phyloP scores from a whole-genome alignment of 805 yeast species.

The Henningerozyma blattae region DNA sequence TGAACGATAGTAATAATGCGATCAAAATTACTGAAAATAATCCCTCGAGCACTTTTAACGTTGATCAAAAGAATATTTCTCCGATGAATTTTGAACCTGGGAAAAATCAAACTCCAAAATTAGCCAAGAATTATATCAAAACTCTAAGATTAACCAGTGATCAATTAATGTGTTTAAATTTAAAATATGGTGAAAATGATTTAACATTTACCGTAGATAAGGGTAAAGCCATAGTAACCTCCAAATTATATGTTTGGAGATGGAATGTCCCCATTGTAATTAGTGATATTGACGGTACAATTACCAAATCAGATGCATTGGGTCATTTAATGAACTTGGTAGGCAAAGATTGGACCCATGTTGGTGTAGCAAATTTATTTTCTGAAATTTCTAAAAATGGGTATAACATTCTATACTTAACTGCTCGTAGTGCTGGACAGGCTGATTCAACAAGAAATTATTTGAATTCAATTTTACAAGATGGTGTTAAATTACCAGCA shows the following conservation, averaged over 20 bases:
- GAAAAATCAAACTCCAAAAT: slow-evolving; percentile 1
- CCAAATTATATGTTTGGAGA: slow-evolving; percentile 77
- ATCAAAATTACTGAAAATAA: background rate
- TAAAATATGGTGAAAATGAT: slow-evolving; percentile 70
- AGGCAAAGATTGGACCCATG: slow-evolving; percentile 97
- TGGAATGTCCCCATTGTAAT: slow-evolving; percentile 81
- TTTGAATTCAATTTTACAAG: slow-evolving; percentile 64
- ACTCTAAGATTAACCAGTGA: slow-evolving; percentile 87
- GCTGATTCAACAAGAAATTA: slow-evolving; percentile 88
- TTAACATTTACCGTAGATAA: slow-evolving; percentile 69
- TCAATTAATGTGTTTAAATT: slow-evolving; percentile 61
- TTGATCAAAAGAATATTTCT: background rate
- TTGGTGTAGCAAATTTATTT: slow-evolving; percentile 86
- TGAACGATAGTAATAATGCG: background rate
- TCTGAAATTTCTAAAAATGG: slow-evolving; percentile 82
- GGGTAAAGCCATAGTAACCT: slow-evolving; percentile 64
- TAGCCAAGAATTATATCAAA: slow-evolving; percentile 45
- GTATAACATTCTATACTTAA: slow-evolving; percentile 83
- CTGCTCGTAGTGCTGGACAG: slow-evolving; percentile 92
- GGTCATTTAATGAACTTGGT: slow-evolving; percentile 91
- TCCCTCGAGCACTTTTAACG: too few species aligned
- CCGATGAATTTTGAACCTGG: too few species aligned
- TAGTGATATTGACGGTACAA: slow-evolving; percentile 96
- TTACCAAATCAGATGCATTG: slow-evolving; percentile 92
- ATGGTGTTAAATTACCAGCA: slow-evolving; percentile 57